A percentile compares a stretch with the other conserved stretches of the same genome.
Conservation (phyloP, 495 filamentous ascomycete genomes). For the Xylaria intraflava region DNA sequence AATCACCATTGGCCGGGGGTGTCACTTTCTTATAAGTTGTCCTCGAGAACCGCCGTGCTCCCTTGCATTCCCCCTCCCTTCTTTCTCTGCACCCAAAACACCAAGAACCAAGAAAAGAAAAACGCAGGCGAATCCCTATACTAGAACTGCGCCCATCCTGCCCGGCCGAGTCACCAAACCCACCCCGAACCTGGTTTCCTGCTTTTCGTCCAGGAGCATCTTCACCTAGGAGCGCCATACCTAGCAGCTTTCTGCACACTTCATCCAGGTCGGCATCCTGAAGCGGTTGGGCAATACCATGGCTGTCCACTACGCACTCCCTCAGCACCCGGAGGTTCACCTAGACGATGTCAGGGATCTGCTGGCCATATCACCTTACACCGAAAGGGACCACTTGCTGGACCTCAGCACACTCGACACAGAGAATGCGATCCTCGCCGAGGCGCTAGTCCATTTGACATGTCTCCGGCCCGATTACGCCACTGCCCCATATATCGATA, state of each 20-base stretch:
- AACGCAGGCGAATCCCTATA: neutral
- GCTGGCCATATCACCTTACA: slow-evolving; percentile 70
- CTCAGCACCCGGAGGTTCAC: slow-evolving; percentile 5
- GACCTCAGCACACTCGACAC: slow-evolving; percentile 58
- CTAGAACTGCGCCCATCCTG: neutral
- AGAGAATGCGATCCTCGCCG: slow-evolving; percentile 61
- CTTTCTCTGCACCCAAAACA: neutral
- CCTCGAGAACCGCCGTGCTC: neutral
- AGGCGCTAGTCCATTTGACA: slow-evolving; percentile 57
- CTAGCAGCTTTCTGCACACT: neutral
- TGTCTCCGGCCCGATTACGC: slow-evolving; percentile 65
- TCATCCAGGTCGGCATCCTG: neutral
- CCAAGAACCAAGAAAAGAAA: too few relatives aligned
- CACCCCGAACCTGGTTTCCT: neutral
- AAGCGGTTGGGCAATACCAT: slow-evolving; percentile 13
- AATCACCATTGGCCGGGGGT: neutral
- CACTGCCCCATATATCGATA: slow-evolving; percentile 61
- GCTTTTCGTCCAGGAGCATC: neutral
- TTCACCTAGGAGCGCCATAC: neutral
- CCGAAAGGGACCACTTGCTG: slow-evolving; percentile 58
- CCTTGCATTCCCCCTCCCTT: too few relatives aligned
- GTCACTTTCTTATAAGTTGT: neutral
- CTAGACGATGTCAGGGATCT: slow-evolving; percentile 21
- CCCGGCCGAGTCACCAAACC: neutral
- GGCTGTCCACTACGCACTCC: slow-evolving; percentile 17